A percentile compares a stretch with the other conserved stretches of the same genome.
These are phyloP conservation scores for Chlorella sorokiniana DNA, from an alignment of 139 green algal species.

Conservation along the genomic window DNA sequence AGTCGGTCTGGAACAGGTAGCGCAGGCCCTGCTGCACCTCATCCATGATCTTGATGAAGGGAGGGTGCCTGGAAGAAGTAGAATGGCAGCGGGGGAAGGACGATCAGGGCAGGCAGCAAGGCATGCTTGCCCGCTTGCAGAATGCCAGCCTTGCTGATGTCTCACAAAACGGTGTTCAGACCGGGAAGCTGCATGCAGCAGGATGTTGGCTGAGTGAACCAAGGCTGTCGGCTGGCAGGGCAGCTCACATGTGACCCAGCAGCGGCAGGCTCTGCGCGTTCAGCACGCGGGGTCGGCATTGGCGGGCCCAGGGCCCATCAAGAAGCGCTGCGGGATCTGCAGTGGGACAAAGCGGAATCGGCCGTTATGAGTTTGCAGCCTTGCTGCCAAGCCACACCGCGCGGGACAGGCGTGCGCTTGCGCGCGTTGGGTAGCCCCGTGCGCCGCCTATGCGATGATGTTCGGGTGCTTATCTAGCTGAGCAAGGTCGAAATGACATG, in stretches of 20 bases:
- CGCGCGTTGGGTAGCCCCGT: too few relatives aligned
- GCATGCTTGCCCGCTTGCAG: too few relatives aligned
- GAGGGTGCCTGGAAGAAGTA: conserved; percentile 69
- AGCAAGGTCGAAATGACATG: too few relatives aligned
- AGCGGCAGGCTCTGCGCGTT: conserved; percentile 79
- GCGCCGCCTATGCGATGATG: too few relatives aligned
- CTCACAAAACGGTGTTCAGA: too few relatives aligned
- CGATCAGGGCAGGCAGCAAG: not conserved
- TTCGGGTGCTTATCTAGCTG: too few relatives aligned
- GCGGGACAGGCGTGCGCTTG: too few relatives aligned
- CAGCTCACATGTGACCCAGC: conserved; percentile 76
- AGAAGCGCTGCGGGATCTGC: conserved; percentile 66
- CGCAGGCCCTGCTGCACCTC: conserved; percentile 83
- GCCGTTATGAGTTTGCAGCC: not conserved
- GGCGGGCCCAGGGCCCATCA: conserved; percentile 88
- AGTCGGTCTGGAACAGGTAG: conserved; percentile 82
- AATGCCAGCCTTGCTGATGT: not conserved
- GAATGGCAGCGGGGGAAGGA: not conserved
- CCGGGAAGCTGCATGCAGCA: too few relatives aligned
- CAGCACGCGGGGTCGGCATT: conserved; percentile 86
- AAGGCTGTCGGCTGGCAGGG: not conserved
- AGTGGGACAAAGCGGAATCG: not conserved
- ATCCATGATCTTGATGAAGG: conserved; percentile 95
- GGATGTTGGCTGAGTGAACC: too few relatives aligned
- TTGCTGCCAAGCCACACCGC: not conserved